Percentiles rank a stretch among this genome's conserved stretches.
phyloP scores from a whole-genome alignment of 2,329 filamentous ascomycete genomes.

The Phaeosphaeria sp. region DNA sequence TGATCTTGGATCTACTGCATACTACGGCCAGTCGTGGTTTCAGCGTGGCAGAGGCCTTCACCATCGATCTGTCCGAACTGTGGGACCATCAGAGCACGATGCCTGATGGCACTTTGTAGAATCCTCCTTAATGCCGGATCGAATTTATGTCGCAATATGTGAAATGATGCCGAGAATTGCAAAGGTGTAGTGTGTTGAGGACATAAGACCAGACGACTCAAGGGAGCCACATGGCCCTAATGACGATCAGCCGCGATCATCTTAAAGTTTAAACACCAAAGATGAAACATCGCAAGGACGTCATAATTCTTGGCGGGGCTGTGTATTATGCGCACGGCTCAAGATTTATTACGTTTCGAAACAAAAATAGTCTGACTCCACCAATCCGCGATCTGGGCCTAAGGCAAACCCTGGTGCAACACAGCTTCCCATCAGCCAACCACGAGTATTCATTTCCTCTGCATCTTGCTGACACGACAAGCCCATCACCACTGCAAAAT shows the following conservation, averaged over 20 bases:
- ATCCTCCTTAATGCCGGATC: too few species aligned
- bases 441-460: not conserved
- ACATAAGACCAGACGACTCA: not conserved
- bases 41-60: slow-evolving; percentile 24
- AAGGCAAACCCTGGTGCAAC: not conserved
- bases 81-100: slow-evolving; percentile 10
- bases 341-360: not conserved
- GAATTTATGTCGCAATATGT: too few species aligned
- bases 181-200: not conserved
- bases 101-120: not conserved
- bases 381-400: not conserved
- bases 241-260: not conserved
- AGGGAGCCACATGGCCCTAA: not conserved
- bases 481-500: not conserved
- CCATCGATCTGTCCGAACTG: slow-evolving; percentile 16
- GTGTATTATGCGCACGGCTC: not conserved
- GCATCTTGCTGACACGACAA: not conserved
- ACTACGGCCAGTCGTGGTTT: slow-evolving; percentile 21
- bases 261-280: not conserved
- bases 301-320: not conserved
- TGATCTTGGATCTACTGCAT: slow-evolving; percentile 18
- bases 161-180: too few species aligned
- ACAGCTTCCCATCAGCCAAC: not conserved
- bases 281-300: not conserved
- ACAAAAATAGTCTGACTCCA: not conserved